A percentile compares a stretch with the other conserved stretches of the same genome.
Conservation (phyloP, 164 flowering plant genomes). For the Piper longum region DNA sequence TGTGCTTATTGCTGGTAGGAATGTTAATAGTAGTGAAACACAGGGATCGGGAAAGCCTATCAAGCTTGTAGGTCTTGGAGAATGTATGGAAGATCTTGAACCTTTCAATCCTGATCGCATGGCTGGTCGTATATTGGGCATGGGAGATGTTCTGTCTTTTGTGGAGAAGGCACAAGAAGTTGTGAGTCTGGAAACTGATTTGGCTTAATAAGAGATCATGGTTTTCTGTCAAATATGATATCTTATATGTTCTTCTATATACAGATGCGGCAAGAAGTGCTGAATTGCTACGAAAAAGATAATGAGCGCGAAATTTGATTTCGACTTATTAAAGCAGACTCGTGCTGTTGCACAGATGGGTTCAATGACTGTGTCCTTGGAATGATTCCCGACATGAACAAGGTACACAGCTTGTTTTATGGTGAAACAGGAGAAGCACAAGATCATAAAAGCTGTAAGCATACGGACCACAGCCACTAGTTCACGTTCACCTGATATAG, state of each 20-base stretch:
- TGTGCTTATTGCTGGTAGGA: too few species aligned
- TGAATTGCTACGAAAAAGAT: constrained; percentile 89
- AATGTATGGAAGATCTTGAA: constrained; percentile 94
- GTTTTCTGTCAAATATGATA: background rate
- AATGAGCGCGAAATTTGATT: constrained; percentile 94
- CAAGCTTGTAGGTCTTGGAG: constrained; percentile 96
- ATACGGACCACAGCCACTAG: too few species aligned
- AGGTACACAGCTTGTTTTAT: constrained; percentile 29
- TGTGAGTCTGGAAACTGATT: constrained; percentile 34
- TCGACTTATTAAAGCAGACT: constrained; percentile 93
- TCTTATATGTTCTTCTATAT: background rate
- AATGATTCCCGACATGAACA: constrained; percentile 98
- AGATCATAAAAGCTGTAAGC: background rate
- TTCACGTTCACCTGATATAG: too few species aligned
- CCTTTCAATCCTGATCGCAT: constrained; percentile 97
- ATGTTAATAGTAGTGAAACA: background rate
- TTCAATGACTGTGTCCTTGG: constrained; percentile 89
- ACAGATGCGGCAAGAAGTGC: constrained; percentile 97
- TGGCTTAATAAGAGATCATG: background rate
- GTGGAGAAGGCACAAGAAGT: constrained; percentile 99
- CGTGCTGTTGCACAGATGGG: constrained; percentile 95
- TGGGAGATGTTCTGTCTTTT: constrained; percentile 97
- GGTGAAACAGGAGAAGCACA: background rate
- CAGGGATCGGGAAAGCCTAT: constrained; percentile 98
- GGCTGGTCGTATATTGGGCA: constrained; percentile 96